Base-by-base conservation (phyloP, 2,329 filamentous ascomycete genomes). In the Microsporum canis region DNA sequence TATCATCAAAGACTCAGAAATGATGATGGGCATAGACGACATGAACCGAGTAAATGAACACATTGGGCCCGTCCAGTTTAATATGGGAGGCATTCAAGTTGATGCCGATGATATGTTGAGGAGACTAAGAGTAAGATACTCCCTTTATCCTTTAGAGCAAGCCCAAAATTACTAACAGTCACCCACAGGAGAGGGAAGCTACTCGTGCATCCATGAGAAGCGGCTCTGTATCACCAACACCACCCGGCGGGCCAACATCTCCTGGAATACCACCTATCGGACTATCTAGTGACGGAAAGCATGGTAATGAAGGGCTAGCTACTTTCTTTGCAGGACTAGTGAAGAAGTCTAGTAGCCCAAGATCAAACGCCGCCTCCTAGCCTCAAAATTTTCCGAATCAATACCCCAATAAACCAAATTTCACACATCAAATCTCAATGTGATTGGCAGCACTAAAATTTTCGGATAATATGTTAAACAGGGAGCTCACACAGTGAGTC, bases 1-100 rank as follows among this genome's bases (percentile, higher is more conserved):
- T 38, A 49, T 64, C 14, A 70, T 72, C n/a, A 70, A 49, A 63
- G 71, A 70, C 62, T 66, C 70, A 61, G 71, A 72, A 60, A 73
- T 71, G 68, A 70, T 68, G 12, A 70, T 69, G n/a, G 43, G n/a
- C 31, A 66, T 72, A 62, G 73, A 72, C 58, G 72, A 73, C 59
- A 72, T 71, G 58, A 73, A 68, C 64, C 75, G 74, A 33, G 79
- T 82, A 60, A 86, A 85, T 67, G 88, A 92, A 69, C 91, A 95
- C 68, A 95, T 96, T 69, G 91, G 91, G 0, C 91, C 91, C 0
- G 91, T 96, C 65, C 91, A 96, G 71, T 96, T 97, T 77, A 99
- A 99, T 72, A 94, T 99, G 82, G 94, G 94, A 47, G 94, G 94
- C 59, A 96, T 99, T 65, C 91, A 96, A 71, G 89, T 96, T 34